Base-by-base conservation (phyloP, 2,329 filamentous ascomycete species). In the Fusarium anguioides region DNA sequence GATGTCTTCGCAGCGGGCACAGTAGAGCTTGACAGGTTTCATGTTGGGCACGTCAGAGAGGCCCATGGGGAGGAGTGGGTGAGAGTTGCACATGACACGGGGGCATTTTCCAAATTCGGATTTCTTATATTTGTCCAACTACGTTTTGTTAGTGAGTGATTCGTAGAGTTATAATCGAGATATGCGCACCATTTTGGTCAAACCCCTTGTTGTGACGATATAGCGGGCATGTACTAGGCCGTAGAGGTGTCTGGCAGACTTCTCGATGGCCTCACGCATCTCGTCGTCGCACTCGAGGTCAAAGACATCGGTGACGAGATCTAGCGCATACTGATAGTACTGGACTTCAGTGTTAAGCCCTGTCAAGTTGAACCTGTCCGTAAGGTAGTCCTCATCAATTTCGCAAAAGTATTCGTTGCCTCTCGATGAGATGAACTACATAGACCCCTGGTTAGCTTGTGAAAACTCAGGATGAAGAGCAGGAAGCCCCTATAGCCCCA, bases 331-430 rank as follows among this genome's bases (percentile, higher is more conserved):
- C 80, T 99, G 96, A 76, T 99, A 99, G 83, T 98, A 97, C 76
- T 97, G 93, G 15, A 99, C 96, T 78, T 99, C 96, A 33, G 93
- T 95, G 81, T 98, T 97, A 48, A 99, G 87, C 35, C 96, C 96
- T 1, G 96, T 99, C 64, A 99, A 84, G 81, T 99, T 99, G 87
- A 99, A 99, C 48, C 96, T 90, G 79, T 99, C 96, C 49, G 94
- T 98, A 44, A 99, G 86, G 80, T 99, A 99, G 75, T 99, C 96
- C 79, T 99, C 96, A 80, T 99, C 96, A 75, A 99, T 98, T 78
- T 99, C 96, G 87, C 96, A 99, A 76, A 98, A 99, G 81, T 99
- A 99, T 79, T 99, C 96, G 81, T 99, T 98, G 69, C 96, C 96
- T 55, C 96, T 89, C 8, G 94, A 97, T 6, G 95, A 97, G 74